Percentiles rank a stretch among this genome's conserved stretches.
These are phyloP conservation scores for Aspergillus taichungensis DNA, from an alignment of 495 filamentous ascomycete species.

Conservation along the genomic window DNA sequence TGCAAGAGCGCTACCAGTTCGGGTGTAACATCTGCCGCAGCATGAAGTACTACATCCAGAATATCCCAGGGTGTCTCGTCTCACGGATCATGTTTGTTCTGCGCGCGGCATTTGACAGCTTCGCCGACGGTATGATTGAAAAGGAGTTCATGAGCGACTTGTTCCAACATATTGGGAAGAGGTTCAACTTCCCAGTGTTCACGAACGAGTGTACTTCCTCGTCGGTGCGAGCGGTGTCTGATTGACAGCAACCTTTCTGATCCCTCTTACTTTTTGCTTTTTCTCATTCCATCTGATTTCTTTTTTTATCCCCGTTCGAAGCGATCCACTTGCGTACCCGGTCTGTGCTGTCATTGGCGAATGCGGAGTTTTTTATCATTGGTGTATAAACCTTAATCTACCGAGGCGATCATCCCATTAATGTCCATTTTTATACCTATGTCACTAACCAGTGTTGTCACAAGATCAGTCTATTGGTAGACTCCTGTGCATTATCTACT, in stretches of 20 bases:
- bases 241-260: background rate
- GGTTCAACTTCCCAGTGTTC: slow-evolving; percentile 17
- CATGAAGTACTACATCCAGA: slow-evolving; percentile 19
- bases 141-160: slow-evolving; percentile 14
- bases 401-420: background rate
- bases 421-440: background rate
- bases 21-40: slow-evolving; percentile 22
- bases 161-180: slow-evolving; percentile 15
- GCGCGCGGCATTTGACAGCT: slow-evolving; percentile 16
- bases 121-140: slow-evolving; percentile 18
- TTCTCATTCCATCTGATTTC: too few relatives aligned
- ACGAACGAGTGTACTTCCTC: slow-evolving; percentile 14
- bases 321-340: too few relatives aligned
- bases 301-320: too few relatives aligned
- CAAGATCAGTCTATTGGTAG: too few relatives aligned
- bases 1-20: slow-evolving; percentile 16
- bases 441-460: too few relatives aligned
- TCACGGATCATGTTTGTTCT: slow-evolving; percentile 23
- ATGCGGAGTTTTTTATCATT: too few relatives aligned
- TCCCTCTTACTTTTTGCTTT: too few relatives aligned
- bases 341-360: too few relatives aligned
- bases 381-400: too few relatives aligned
- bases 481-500: too few relatives aligned
- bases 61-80: slow-evolving; percentile 15
- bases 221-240: background rate